Conservation (phyloP, 306 rosid species). For the Dryas alaskensis region DNA sequence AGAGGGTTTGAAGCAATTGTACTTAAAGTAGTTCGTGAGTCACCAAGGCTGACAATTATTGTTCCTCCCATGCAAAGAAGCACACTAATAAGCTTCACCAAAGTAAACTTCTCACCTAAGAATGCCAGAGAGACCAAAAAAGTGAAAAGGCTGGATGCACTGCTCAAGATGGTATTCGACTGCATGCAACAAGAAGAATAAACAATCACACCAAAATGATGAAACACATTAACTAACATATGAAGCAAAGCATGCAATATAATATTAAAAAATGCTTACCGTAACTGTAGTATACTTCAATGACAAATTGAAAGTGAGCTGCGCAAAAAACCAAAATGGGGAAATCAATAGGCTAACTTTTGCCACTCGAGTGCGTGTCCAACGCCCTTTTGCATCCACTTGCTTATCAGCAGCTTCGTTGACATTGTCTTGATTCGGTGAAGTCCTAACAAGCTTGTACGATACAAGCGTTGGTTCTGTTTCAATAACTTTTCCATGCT, state of each 20-base stretch:
- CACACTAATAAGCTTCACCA: constrained; percentile 86
- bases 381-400: constrained; percentile 77
- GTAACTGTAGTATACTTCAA: constrained; percentile 95
- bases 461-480: constrained; percentile 17
- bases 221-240: constrained; percentile 13
- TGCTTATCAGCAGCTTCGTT: constrained; percentile 32
- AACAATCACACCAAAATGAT: constrained; percentile 21
- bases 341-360: constrained; percentile 84
- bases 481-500: constrained; percentile 20
- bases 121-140: constrained; percentile 87
- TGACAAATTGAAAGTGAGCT: constrained; percentile 83
- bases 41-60: constrained; percentile 85
- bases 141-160: constrained; percentile 93
- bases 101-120: constrained; percentile 84
- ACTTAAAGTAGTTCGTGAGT: constrained; percentile 49
- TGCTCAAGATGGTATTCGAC: constrained; percentile 98
- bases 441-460: constrained; percentile 19
- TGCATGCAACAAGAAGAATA: constrained; percentile 41
- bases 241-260: constrained; percentile 10
- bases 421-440: constrained; percentile 22
- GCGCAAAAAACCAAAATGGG: constrained; percentile 95
- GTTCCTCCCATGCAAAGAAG: constrained; percentile 98
- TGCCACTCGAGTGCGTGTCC: constrained; percentile 81
- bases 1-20: constrained; percentile 74
- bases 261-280: constrained; percentile 38